Conservation (phyloP, 179 eudicot genomes). For the Vitellaria paradoxa region DNA sequence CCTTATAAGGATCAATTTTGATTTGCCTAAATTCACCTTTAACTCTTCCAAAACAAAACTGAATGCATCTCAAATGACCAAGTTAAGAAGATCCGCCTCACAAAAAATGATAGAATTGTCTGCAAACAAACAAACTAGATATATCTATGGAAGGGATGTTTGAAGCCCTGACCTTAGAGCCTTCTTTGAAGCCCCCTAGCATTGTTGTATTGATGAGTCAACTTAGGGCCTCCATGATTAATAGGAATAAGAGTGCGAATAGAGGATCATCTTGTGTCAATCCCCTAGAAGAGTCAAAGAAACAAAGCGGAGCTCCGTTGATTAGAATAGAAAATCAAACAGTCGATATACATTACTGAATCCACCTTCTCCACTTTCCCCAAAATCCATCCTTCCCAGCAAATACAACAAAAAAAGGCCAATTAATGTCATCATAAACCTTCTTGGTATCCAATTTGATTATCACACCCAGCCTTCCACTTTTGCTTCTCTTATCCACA, state of each 20-base stretch:
- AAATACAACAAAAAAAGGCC: background rate
- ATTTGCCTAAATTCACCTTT: no score
- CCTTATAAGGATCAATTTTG: no score
- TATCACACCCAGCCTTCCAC: no score
- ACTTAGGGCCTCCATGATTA: background rate
- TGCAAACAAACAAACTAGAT: background rate
- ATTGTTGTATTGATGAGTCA: background rate
- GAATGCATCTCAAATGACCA: no score
- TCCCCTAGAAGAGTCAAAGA: background rate
- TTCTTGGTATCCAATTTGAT: no score
- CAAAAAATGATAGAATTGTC: no score
- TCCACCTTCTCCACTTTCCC: background rate
- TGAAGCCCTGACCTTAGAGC: background rate
- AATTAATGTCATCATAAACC: no score
- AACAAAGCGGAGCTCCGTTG: background rate
- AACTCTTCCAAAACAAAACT: no score
- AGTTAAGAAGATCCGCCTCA: background rate
- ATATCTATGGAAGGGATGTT: background rate
- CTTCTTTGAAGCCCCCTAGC: background rate
- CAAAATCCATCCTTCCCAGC: background rate
- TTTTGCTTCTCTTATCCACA: background rate
- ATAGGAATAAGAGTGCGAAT: no score
- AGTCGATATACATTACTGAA: background rate
- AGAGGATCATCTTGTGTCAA: background rate
- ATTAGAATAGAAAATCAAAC: background rate